phyloP scores from a whole-genome alignment of 371 early-diverging fungal species.

The Actinomortierella ambigua region DNA sequence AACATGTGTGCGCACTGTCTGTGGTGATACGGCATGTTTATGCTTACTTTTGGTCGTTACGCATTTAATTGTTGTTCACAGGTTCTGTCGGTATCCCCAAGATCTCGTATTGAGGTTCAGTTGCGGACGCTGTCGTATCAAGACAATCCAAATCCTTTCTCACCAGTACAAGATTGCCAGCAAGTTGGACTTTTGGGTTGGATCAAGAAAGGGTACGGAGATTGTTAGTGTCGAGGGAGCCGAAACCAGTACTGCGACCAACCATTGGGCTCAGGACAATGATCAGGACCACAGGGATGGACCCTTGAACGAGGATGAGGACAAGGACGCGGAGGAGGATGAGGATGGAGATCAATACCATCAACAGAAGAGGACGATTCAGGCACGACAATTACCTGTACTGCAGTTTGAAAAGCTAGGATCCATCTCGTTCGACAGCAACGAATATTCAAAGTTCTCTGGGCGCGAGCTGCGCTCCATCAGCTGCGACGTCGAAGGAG shows the following conservation, averaged over 20 bases:
- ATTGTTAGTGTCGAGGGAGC: conserved; percentile 12
- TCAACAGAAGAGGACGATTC: conserved; percentile 13
- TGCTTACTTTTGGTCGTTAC: neutral
- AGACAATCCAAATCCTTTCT: conserved; percentile 73
- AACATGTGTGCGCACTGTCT: neutral
- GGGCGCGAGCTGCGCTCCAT: conserved; percentile 79
- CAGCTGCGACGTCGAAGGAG: conserved; percentile 73
- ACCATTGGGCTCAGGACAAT: conserved; percentile 1
- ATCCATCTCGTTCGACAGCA: conserved; percentile 59
- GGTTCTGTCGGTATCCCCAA: conserved; percentile 78
- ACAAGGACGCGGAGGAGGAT: conserved; percentile 11
- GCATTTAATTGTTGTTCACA: too few relatives aligned
- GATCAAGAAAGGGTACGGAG: conserved; percentile 38
- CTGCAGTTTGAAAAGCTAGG: conserved; percentile 42
- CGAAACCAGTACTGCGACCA: conserved; percentile 2
- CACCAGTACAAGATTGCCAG: conserved; percentile 87
- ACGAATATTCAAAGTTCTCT: conserved; percentile 53
- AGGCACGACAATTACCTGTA: conserved; percentile 16
- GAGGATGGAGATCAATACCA: conserved; percentile 16
- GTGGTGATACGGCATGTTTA: neutral
- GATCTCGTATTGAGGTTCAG: conserved; percentile 65
- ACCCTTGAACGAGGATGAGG: conserved; percentile 8
- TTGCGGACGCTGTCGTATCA: conserved; percentile 63
- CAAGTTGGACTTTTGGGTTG: conserved; percentile 74
- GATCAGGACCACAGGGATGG: conserved; percentile 4